Evolutionary conservation across 768 basidiomycete genomes (phyloP), one percentile per base, ranked within the genome.

Genomic region (Dentipellis fragilis): DNA sequence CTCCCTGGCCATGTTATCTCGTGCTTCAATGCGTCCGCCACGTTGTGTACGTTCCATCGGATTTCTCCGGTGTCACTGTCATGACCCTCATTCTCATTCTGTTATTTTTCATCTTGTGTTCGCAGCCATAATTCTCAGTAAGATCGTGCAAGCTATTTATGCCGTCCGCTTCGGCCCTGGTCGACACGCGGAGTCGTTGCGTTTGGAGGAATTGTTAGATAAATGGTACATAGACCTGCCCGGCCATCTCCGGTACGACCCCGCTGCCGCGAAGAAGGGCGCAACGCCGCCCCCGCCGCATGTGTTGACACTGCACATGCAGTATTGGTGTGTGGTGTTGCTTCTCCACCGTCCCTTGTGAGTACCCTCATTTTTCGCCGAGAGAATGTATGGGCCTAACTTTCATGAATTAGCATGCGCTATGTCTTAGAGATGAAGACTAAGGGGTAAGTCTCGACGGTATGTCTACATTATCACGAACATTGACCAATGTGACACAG

Each of bases 301-400:
- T 60, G 69, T 87, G 22, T 69, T 90, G 55, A 85, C 84, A 40
- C 70, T 91, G 51, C 88, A 90, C 64, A 85, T 90, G 87, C 85
- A 88, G 63, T 90, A 89, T 64, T 91, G 89, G 89, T 87, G 85
- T 64, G 80, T 86, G 10, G 80, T 84, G 21, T 66, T 91, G 35
- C 65, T 91, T 29, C 69, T 90, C 51, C 87, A 90, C 66, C 79
- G 88, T 16, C 88, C 88, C 10, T 89, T 89, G 87, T 89, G 66
- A 71, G 85, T 73, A 21, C 37, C 56, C 51, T 42, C 49, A 16
- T 34, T 37, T 40, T 48, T 52, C 21, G 55, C 51, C 40, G 16
- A 23, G 19, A 23, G 45, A 16, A 14, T 39, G 38, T 37, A 23
- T n/a, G 29, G 8, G 9, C 10, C 48, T 36, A 40, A 52, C n/a